Conservation (phyloP, 163 green algal species). For the Chlamydomonas reinhardtii region DNA sequence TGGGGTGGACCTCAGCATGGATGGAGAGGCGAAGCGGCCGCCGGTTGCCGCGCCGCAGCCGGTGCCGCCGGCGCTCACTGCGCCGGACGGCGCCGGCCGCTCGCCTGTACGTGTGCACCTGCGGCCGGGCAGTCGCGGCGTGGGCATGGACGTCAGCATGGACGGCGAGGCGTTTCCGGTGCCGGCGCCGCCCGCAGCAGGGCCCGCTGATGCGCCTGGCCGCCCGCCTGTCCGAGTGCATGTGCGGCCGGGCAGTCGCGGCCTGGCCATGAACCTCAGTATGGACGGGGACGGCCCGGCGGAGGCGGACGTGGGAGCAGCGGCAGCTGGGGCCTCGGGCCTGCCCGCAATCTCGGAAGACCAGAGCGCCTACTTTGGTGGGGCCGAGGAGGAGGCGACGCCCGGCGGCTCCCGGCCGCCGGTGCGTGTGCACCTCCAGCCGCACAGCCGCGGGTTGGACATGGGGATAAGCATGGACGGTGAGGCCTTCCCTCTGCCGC, state of each 20-base stretch:
- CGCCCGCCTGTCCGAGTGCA: neutral
- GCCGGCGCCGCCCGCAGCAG: no score
- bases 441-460: neutral
- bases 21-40: neutral
- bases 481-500: neutral
- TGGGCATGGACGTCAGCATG: neutral
- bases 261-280: neutral
- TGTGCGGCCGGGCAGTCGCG: neutral
- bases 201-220: no score
- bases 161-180: neutral
- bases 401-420: neutral
- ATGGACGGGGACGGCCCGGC: neutral
- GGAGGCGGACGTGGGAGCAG: neutral
- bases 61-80: neutral
- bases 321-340: neutral
- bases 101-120: neutral
- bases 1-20: neutral
- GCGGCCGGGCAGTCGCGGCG: neutral
- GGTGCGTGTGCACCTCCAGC: neutral
- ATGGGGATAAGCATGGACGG: conserved; percentile 2
- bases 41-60: neutral
- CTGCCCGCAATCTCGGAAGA: neutral
- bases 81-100: neutral
- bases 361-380: neutral
- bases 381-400: neutral